Base-by-base conservation (phyloP, 2,329 filamentous ascomycete species). In the Nigrospora sphaerica region DNA sequence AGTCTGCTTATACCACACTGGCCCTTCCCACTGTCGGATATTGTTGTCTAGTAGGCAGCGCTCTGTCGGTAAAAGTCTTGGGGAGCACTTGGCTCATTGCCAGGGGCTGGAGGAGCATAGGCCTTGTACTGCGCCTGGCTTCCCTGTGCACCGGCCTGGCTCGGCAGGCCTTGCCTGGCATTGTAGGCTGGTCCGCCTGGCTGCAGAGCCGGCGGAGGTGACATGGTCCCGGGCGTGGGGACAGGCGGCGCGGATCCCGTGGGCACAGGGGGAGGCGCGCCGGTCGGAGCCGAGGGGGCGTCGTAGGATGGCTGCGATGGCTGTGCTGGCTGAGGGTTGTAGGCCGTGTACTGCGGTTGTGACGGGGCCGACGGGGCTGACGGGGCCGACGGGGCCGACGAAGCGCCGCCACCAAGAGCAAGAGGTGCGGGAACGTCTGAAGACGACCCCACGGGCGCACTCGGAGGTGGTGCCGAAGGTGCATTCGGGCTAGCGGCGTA, bases 41-140 rank as follows among this genome's bases (percentile, higher is more conserved):
- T 32, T 19, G 7, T 31, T n/a, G 36, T 23, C 37, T 51, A 64
- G 46, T 63, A 63, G 14, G 61, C 59, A 28, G 65, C 57, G 46
- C 57, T 62, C 53, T 74, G 71, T 42, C 77, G 67, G 56, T 82
- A 82, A 55, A 78, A 82, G 57, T 80, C 78, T 42, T 69, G 70
- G 4, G 76, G 75, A 5, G 72, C 75, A 48, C 71, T 76, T 2
- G 72, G 71, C 11, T 66, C 71, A 32, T 66, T 40, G 46, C 51
- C 63, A 31, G 58, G 35, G 49, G 52, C 46, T 49, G 69, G 74
- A 4, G 78, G 78, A 3, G 75, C 71, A 48, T 85, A 85, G 0
- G 81, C 74, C 59, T 77, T 82, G 54, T 83, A 84, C 59, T 80
- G 77, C 35, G 68, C 68, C 55, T 70, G 67, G 16, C 55, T 54